Conservation (phyloP, 2,329 filamentous ascomycete genomes). For the Rugonectria rugulosa region DNA sequence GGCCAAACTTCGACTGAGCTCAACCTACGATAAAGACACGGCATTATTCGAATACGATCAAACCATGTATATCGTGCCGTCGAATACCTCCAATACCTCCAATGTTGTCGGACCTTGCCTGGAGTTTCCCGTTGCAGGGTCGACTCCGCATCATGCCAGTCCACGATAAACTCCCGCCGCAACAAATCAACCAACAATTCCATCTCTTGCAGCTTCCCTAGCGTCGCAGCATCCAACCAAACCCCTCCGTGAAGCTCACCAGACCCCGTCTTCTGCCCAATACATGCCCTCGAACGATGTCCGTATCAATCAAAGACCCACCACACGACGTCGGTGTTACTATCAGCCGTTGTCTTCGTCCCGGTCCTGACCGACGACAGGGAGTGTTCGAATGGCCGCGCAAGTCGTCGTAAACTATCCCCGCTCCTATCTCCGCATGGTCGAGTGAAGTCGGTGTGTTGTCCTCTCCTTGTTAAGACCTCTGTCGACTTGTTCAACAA, state of each 20-base stretch:
- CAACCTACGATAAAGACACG: slow-evolving; percentile 1
- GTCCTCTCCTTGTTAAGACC: slow-evolving; percentile 30
- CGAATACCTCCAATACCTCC: background rate
- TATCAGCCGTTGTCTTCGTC: slow-evolving; percentile 37
- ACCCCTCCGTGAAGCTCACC: slow-evolving; percentile 34
- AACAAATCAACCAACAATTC: background rate
- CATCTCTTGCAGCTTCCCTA: slow-evolving; percentile 27
- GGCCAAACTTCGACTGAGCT: background rate
- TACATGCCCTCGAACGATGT: slow-evolving; percentile 33
- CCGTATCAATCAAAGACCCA: slow-evolving; percentile 35
- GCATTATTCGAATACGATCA: background rate
- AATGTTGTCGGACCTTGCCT: background rate
- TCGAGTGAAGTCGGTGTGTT: slow-evolving; percentile 32
- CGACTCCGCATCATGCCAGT: background rate
- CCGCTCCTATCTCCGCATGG: slow-evolving; percentile 30
- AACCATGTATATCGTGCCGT: background rate
- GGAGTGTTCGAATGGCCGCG: slow-evolving; percentile 28
- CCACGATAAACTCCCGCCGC: slow-evolving; percentile 3
- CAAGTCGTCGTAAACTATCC: slow-evolving; percentile 31
- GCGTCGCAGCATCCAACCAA: slow-evolving; percentile 40
- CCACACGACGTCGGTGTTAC: slow-evolving; percentile 39
- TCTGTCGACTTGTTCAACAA: slow-evolving; percentile 16
- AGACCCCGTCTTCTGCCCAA: slow-evolving; percentile 33
- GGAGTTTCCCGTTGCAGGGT: background rate
- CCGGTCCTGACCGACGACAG: slow-evolving; percentile 37